These are phyloP conservation scores for Auricularia heimuer DNA, from an alignment of 768 basidiomycete species.

Conservation along the genomic window DNA sequence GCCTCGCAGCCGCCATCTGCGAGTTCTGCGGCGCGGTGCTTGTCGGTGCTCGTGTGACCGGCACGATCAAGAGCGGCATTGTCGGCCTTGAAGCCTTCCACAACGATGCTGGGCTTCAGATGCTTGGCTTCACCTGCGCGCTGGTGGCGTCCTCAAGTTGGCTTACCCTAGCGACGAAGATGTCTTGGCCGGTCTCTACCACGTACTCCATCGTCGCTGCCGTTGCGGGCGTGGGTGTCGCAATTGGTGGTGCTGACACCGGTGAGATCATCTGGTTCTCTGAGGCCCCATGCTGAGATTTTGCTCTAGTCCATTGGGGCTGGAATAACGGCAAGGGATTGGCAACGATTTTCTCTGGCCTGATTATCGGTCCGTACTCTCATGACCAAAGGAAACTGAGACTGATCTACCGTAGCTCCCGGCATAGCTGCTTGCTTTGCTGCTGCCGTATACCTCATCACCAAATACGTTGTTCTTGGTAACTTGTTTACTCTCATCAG, in stretches of 20 bases:
- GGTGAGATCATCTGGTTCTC: background rate
- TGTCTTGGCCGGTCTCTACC: conserved; percentile 31
- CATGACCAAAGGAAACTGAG: too few relatives aligned
- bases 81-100: conserved; percentile 23
- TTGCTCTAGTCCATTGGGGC: conserved; percentile 26
- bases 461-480: conserved; percentile 25
- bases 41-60: conserved; percentile 26
- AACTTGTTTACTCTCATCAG: background rate
- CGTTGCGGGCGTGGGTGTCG: conserved; percentile 31
- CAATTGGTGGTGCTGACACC: conserved; percentile 23
- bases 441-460: conserved; percentile 21
- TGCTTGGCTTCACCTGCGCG: conserved; percentile 31
- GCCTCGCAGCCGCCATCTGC: conserved; percentile 23
- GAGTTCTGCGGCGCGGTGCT: conserved; percentile 30
- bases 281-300: background rate
- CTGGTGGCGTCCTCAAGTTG: conserved; percentile 20
- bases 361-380: conserved; percentile 2
- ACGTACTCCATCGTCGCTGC: conserved; percentile 30
- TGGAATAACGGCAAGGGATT: conserved; percentile 32
- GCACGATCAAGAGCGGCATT: conserved; percentile 35
- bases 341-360: conserved; percentile 26
- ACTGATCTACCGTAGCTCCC: conserved; percentile 13
- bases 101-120: conserved; percentile 26
- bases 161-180: conserved; percentile 23
- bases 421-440: conserved; percentile 26